These are phyloP conservation scores for Coprinopsis strossmayeri DNA, from an alignment of 768 basidiomycete genomes.

Conservation along the genomic window DNA sequence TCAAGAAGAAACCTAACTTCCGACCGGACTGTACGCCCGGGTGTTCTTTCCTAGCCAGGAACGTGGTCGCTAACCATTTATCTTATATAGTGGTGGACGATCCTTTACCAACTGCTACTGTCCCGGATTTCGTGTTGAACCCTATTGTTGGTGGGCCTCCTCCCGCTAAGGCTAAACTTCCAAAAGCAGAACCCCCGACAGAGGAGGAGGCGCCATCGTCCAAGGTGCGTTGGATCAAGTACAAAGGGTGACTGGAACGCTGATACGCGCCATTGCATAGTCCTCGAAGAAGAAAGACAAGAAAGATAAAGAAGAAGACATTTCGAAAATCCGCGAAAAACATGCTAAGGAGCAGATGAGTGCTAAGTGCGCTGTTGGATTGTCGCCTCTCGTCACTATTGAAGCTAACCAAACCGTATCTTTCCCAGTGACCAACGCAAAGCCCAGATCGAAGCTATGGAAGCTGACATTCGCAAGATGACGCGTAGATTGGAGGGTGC, in stretches of 20 bases:
- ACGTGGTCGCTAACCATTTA: constrained; percentile 5
- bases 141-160: constrained; percentile 15
- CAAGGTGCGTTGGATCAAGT: too few relatives aligned
- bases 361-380: constrained; percentile 50
- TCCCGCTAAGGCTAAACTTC: constrained; percentile 7
- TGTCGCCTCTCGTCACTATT: too few relatives aligned
- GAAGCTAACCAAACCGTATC: too few relatives aligned
- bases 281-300: constrained; percentile 32
- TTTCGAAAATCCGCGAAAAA: constrained; percentile 68
- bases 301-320: constrained; percentile 38
- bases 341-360: constrained; percentile 68
- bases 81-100: constrained; percentile 35
- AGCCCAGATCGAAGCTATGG: constrained; percentile 81
- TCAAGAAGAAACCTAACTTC: constrained; percentile 78
- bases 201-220: neutral
- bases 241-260: too few relatives aligned
- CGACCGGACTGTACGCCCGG: constrained; percentile 72
- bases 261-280: too few relatives aligned
- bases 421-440: constrained; percentile 53
- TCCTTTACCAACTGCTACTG: constrained; percentile 18
- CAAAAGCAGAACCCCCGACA: neutral
- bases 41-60: neutral
- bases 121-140: constrained; percentile 36
- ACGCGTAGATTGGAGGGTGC: constrained; percentile 51
- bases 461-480: constrained; percentile 79